Percentiles rank a stretch among this genome's conserved stretches.
Conservation (phyloP, 768 basidiomycete species). For the Auriscalpium vulgare region DNA sequence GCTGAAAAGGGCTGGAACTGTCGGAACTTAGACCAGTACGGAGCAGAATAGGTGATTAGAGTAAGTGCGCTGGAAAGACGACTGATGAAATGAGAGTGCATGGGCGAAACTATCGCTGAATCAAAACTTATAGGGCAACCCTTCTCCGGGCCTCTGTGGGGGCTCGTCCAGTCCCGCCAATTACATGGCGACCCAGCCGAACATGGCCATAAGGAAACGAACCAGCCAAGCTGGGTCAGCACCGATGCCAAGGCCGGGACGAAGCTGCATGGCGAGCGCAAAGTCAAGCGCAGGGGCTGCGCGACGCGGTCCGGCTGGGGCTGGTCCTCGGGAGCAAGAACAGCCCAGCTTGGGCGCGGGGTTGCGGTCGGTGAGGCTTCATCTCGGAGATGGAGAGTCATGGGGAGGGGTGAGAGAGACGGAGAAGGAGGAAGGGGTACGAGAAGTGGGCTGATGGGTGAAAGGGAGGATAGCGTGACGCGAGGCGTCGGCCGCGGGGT, state of each 20-base stretch:
- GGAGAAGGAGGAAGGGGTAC: constrained; percentile 14
- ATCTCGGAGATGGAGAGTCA: constrained; percentile 9
- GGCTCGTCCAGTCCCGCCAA: constrained; percentile 13
- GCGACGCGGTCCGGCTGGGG: constrained; percentile 27
- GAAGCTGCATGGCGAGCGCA: constrained; percentile 71
- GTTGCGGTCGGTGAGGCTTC: background rate
- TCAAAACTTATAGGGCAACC: background rate
- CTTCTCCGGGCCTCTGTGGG: background rate
- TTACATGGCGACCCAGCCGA: constrained; percentile 66
- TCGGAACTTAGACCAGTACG: background rate
- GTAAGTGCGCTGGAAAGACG: background rate
- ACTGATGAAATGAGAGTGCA: no score
- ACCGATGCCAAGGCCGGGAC: constrained; percentile 60
- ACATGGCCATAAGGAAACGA: constrained; percentile 70
- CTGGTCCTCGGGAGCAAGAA: constrained; percentile 9
- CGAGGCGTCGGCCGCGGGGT: background rate
- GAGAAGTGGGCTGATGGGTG: constrained; percentile 9
- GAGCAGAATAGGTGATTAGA: background rate
- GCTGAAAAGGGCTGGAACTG: background rate
- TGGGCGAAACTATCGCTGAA: no score
- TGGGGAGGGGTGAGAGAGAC: constrained; percentile 17
- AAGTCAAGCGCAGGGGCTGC: constrained; percentile 42
- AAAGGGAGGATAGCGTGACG: constrained; percentile 4
- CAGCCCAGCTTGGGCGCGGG: constrained; percentile 3
- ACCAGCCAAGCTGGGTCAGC: constrained; percentile 77